phyloP scores from a whole-genome alignment of 208 protist species.

The Entamoeba histolytica region DNA sequence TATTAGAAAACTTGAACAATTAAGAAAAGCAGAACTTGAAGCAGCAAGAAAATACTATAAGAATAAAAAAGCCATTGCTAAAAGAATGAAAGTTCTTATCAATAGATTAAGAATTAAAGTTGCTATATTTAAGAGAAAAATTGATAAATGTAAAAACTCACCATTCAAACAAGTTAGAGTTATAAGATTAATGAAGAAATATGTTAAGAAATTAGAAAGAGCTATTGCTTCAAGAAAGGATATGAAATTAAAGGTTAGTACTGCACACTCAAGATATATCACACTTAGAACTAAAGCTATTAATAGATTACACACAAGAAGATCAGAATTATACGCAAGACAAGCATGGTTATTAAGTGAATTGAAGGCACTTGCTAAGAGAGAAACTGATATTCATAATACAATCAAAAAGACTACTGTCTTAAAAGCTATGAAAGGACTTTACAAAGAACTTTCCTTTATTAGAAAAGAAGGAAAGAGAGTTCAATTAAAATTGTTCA shows the following conservation, averaged over 20 bases:
- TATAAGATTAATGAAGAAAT: neutral
- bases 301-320: neutral
- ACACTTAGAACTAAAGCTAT: neutral
- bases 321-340: neutral
- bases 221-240: neutral
- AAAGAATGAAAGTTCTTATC: neutral
- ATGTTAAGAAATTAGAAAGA: neutral
- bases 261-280: neutral
- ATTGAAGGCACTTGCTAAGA: neutral
- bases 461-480: neutral
- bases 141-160: neutral
- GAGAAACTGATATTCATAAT: neutral
- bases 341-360: neutral
- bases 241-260: neutral
- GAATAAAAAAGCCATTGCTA: neutral
- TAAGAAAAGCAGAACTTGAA: neutral
- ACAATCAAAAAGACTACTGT: neutral
- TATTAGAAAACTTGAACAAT: neutral
- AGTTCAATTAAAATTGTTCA: neutral
- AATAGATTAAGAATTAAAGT: neutral
- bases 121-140: neutral
- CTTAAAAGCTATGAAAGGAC: neutral
- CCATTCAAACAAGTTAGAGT: neutral
- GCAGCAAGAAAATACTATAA: neutral
- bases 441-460: neutral